A percentile compares a stretch with the other conserved stretches of the same genome.
Evolutionary conservation across 768 basidiomycete genomes (phyloP).

Genomic region (Auricularia sp.): DNA sequence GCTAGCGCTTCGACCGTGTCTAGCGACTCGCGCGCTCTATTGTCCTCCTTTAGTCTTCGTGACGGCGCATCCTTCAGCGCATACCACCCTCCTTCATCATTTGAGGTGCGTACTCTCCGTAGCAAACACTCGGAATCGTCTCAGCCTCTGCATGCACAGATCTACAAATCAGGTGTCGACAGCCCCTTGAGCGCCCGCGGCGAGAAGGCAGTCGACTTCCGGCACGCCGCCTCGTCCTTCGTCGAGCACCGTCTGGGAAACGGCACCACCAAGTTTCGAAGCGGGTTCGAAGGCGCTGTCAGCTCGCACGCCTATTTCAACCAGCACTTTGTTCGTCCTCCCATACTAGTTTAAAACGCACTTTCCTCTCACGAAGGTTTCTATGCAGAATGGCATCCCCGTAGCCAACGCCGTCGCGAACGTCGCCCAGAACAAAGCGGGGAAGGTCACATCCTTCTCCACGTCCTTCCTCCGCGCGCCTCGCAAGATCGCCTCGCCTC

Average conservation of each 20-base stretch:
- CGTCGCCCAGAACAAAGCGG: conserved; percentile 3
- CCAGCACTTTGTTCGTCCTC: conserved; percentile 5
- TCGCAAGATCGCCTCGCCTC: not conserved
- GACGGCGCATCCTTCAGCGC: not conserved
- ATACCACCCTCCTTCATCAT: conserved; percentile 2
- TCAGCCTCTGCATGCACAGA: not conserved
- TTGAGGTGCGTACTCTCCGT: not conserved
- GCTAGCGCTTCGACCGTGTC: not conserved
- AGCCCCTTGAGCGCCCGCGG: not conserved
- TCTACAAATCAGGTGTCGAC: not conserved
- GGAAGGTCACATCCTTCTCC: conserved; percentile 6
- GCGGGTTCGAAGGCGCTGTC: conserved; percentile 1
- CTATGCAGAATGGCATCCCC: conserved; percentile 1
- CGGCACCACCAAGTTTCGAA: not conserved
- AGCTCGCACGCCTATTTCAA: conserved; percentile 6
- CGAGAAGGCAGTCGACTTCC: not conserved
- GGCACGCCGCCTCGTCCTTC: conserved; percentile 3
- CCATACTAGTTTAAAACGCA: no score
- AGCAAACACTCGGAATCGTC: not conserved
- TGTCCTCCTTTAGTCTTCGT: not conserved
- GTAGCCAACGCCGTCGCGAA: conserved; percentile 6
- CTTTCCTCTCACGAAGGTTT: not conserved
- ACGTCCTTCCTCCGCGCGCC: conserved; percentile 1
- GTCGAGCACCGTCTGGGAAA: conserved; percentile 2
- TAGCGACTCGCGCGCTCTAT: not conserved